Conservation (phyloP, 805 yeast genomes). For the Clavispora carvajalis region DNA sequence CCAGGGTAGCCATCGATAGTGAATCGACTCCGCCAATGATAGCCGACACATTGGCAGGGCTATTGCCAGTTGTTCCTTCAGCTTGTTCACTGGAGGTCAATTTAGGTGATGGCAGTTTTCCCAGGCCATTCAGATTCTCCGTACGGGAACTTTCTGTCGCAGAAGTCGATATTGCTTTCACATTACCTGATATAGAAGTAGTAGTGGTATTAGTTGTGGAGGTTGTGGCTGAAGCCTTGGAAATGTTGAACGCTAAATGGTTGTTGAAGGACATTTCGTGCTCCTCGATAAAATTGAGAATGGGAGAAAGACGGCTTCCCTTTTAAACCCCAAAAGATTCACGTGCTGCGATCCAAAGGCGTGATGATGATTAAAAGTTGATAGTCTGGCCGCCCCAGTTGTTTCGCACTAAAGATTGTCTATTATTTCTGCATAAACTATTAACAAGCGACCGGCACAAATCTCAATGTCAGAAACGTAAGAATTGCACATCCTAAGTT, state of each 20-base stretch:
- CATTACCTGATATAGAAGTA: conserved; percentile 12
- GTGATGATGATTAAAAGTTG: not conserved
- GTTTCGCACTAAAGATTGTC: conserved; percentile 9
- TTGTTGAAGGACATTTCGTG: conserved; percentile 24
- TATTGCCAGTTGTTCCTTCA: conserved; percentile 6
- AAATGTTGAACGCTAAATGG: conserved; percentile 28
- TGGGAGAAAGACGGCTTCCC: not conserved
- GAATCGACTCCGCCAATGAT: conserved; percentile 18
- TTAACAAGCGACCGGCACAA: not conserved
- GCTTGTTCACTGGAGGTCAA: not conserved
- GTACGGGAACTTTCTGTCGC: not conserved
- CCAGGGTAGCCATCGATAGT: conserved; percentile 17
- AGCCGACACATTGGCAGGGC: conserved; percentile 2
- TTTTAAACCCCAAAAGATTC: not conserved
- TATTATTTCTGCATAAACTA: conserved; percentile 11
- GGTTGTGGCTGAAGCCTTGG: conserved; percentile 38
- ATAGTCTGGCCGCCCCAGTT: not conserved
- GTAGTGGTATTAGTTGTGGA: conserved; percentile 35
- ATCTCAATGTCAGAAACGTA: not conserved
- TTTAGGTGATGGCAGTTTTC: conserved; percentile 1
- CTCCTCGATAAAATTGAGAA: not conserved
- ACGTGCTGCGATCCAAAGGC: not conserved
- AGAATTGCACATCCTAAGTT: not conserved
- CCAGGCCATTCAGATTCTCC: not conserved
- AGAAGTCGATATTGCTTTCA: conserved; percentile 6